Evolutionary conservation across 768 basidiomycete species (phyloP), one percentile per base, ranked within the genome.

Genomic region (Pholiota microspora): DNA sequence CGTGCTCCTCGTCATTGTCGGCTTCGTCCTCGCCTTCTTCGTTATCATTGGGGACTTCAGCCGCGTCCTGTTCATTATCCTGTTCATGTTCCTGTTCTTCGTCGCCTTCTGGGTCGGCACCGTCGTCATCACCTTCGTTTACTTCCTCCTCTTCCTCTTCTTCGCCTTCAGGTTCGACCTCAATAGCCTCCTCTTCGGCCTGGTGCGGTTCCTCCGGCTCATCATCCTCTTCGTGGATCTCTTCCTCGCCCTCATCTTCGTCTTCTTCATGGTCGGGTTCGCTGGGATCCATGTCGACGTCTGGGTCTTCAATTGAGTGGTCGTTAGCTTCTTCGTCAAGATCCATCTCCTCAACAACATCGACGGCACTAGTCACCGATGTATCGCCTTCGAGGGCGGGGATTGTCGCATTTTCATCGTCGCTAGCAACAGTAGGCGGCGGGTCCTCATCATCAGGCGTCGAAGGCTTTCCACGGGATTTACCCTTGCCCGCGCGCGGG

Each of bases 11-110:
- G 21, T 62, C 61, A 23, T 59, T 62, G 25, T 67, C 71, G 7
- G 56, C 70, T 36, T 73, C 69, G 34, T 73, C 69, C 18, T 59
- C 61, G 31, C 63, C 70, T 35, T 64, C 69, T 34, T 80, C 81
- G 16, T 63, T 59, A 16, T 75, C 76, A n/a, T 66, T 67, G 8
- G 67, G 67, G 7, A 16, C 56, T 15, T 58, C 61, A 27, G 45
- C 61, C 8, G 40, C 51, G 24, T 71, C 71, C 3, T 51, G 55
- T n/a, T 56, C 55, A 6, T 56, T 40, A 10, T 63, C 71, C 21
- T 64, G 67, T 16, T 64, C 67, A 2, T 56, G 57, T 13, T 65
- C 68, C 24, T 52, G 58, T 29, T 69, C 67, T 4, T 48, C 51
- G 24, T 68, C 71, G 16, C 63, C 65, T 12, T 62, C 68, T 24